Percentiles rank a stretch among this genome's conserved stretches.
phyloP scores from a whole-genome alignment of 345 rosid species.

The sweet orange (Citrus sinensis) region DVS_A1.0 CM039168.1:30300001-30300500 shows the following conservation, averaged over 20 bases:
- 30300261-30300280: slow-evolving; percentile 58
- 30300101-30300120: slow-evolving; percentile 61
- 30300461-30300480: slow-evolving; percentile 77
- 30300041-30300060: slow-evolving; percentile 79
- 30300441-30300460: slow-evolving; percentile 59
- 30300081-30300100: slow-evolving; percentile 72
- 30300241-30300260: slow-evolving; percentile 78
- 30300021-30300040: slow-evolving; percentile 52
- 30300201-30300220: slow-evolving; percentile 46
- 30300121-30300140: slow-evolving; percentile 76
- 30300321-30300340: slow-evolving; percentile 95
- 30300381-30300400: slow-evolving; percentile 60
- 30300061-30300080: slow-evolving; percentile 78
- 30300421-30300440: slow-evolving; percentile 51
- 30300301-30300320: slow-evolving; percentile 60
- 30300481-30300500: slow-evolving; percentile 50
- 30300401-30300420: slow-evolving; percentile 58
- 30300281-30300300: slow-evolving; percentile 58
- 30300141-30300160: slow-evolving; percentile 52
- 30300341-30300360: slow-evolving; percentile 76
- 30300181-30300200: slow-evolving; percentile 69
- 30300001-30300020: slow-evolving; percentile 81
- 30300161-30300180: slow-evolving; percentile 70
- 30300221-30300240: slow-evolving; percentile 55
- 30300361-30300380: slow-evolving; percentile 51